A percentile compares a stretch with the other conserved stretches of the same genome.
Conservation (phyloP, 495 filamentous ascomycete genomes). For the Aspergillus hancockii region DNA sequence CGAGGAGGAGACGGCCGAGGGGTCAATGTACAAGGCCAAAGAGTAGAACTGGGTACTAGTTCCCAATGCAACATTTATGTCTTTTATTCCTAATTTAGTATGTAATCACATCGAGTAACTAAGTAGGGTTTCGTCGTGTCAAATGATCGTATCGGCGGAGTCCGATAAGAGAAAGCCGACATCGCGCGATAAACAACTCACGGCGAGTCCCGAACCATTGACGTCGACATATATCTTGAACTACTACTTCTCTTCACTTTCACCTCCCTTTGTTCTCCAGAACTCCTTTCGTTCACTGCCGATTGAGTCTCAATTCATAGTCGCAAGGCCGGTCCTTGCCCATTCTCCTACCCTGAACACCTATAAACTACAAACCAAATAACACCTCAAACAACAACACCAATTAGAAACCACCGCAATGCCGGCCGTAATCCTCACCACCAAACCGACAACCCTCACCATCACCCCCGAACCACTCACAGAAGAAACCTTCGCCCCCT, state of each 20-base stretch:
- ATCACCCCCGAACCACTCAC: slow-evolving; percentile 63
- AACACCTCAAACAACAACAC: background rate
- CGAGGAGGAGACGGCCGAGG: background rate
- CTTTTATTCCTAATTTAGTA: background rate
- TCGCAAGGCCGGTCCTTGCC: background rate
- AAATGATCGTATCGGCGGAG: background rate
- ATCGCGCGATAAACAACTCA: too few species aligned
- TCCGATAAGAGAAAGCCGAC: background rate
- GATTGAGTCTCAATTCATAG: background rate
- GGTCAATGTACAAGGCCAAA: background rate
- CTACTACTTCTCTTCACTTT: background rate
- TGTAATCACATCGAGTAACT: too few species aligned
- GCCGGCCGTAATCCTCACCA: slow-evolving; percentile 34
- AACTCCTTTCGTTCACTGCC: background rate
- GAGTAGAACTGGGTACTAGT: background rate
- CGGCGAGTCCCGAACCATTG: background rate
- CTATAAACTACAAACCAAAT: background rate
- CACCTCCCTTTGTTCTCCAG: too few species aligned
- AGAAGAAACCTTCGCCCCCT: slow-evolving; percentile 66
- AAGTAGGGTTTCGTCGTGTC: too few species aligned
- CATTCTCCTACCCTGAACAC: background rate
- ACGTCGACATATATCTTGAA: background rate
- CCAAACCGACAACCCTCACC: slow-evolving; percentile 30
- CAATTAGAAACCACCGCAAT: slow-evolving; percentile 13
- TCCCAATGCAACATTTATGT: background rate